These are phyloP conservation scores for Gossypium herbaceum DNA, from an alignment of 345 rosid genomes.

Conservation along the genomic window DNA sequence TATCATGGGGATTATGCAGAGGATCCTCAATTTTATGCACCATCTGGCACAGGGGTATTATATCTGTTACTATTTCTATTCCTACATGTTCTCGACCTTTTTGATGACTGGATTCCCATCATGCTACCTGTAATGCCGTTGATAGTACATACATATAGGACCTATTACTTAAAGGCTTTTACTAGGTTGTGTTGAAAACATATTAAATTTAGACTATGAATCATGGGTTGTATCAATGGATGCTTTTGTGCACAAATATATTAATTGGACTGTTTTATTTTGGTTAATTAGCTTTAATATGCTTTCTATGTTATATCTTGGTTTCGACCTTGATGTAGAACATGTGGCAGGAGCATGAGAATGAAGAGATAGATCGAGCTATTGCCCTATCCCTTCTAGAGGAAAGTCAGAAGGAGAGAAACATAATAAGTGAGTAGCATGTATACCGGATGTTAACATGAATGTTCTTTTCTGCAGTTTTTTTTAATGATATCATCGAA, in stretches of 20 bases:
- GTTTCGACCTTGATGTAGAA: constrained; percentile 35
- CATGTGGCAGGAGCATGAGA: constrained; percentile 46
- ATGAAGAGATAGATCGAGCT: constrained; percentile 80
- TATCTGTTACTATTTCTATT: background rate
- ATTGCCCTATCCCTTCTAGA: constrained; percentile 77
- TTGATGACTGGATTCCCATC: background rate
- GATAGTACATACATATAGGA: background rate
- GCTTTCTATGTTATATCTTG: constrained; percentile 8
- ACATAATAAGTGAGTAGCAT: constrained; percentile 46
- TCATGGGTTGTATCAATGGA: background rate
- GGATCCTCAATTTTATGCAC: constrained; percentile 38
- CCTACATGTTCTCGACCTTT: background rate
- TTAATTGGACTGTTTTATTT: background rate
- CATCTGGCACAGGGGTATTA: constrained; percentile 73
- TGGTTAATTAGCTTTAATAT: constrained; percentile 7
- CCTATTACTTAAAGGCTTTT: background rate
- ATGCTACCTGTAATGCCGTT: background rate
- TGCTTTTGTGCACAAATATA: background rate
- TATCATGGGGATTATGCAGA: constrained; percentile 43
- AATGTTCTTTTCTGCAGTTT: background rate
- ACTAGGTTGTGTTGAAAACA: background rate
- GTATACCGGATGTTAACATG: constrained; percentile 12
- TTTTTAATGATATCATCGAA: background rate
- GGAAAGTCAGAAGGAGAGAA: constrained; percentile 44
- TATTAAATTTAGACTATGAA: background rate